A percentile compares a stretch with the other conserved stretches of the same genome.
These are phyloP conservation scores for Chalciporus piperatus DNA, from an alignment of 768 basidiomycete species.

Conservation along the genomic window DNA sequence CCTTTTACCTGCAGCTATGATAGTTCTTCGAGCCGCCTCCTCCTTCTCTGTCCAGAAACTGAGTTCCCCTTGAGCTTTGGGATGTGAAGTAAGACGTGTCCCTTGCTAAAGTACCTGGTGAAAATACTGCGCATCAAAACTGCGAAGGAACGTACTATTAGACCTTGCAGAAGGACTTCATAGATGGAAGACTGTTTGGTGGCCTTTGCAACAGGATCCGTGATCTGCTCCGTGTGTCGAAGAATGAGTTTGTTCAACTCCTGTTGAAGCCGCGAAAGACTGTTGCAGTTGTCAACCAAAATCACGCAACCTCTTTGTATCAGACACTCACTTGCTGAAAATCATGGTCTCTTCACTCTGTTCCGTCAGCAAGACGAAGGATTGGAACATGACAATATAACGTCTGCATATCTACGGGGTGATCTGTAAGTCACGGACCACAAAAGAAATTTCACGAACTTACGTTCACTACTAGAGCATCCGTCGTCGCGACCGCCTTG, in stretches of 20 bases:
- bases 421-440: neutral
- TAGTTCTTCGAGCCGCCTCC: slow-evolving; percentile 69
- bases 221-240: slow-evolving; percentile 66
- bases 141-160: slow-evolving; percentile 55
- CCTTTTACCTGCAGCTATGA: slow-evolving; percentile 40
- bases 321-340: slow-evolving; percentile 73
- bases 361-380: slow-evolving; percentile 74
- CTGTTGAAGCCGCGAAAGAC: slow-evolving; percentile 79
- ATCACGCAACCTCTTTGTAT: neutral
- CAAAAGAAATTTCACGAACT: slow-evolving; percentile 19
- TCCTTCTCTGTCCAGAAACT: slow-evolving; percentile 85
- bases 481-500: slow-evolving; percentile 61
- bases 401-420: slow-evolving; percentile 59
- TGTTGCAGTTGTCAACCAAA: slow-evolving; percentile 28
- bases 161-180: slow-evolving; percentile 68
- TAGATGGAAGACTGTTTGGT: slow-evolving; percentile 73
- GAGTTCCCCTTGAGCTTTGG: slow-evolving; percentile 83
- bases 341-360: slow-evolving; percentile 95
- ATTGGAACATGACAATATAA: slow-evolving; percentile 80
- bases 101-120: slow-evolving; percentile 46
- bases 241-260: slow-evolving; percentile 77
- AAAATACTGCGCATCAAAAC: neutral
- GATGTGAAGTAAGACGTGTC: slow-evolving; percentile 70
- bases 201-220: slow-evolving; percentile 57
- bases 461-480: slow-evolving; percentile 62